phyloP scores from a whole-genome alignment of 441 rosid species.

The Arabidopsis hybrid region DNA sequence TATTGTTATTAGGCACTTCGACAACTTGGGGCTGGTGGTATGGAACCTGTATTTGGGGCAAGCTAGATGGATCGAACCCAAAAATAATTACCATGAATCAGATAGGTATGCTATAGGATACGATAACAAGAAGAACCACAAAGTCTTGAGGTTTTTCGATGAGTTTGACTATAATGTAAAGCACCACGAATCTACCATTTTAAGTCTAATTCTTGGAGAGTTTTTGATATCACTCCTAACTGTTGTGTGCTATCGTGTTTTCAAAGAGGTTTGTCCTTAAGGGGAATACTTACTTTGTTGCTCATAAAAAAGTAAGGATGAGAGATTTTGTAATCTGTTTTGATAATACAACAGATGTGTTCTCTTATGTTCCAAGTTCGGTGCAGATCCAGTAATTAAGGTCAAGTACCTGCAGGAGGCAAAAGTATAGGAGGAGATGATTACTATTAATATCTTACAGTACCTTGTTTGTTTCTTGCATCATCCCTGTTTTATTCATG shows the following conservation, averaged over 20 bases:
- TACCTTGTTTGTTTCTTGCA: neutral
- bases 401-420: neutral
- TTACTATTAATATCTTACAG: neutral
- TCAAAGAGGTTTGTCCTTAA: neutral
- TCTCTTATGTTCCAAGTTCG: neutral
- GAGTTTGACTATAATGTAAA: neutral
- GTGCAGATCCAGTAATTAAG: neutral
- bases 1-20: neutral
- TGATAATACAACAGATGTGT: neutral
- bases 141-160: neutral
- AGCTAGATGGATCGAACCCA: neutral
- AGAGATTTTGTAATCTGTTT: no score
- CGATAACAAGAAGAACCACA: neutral
- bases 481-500: neutral
- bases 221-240: neutral
- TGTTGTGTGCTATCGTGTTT: no score
- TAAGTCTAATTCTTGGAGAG: neutral
- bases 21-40: no score
- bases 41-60: neutral
- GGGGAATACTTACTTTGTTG: neutral
- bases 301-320: neutral
- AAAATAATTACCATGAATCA: neutral
- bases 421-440: neutral
- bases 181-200: neutral
- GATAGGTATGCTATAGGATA: neutral